Evolutionary conservation across 164 flowering plant genomes (phyloP), one percentile per base, ranked within the genome.

Genomic region (Dillenia turbinata): DNA sequence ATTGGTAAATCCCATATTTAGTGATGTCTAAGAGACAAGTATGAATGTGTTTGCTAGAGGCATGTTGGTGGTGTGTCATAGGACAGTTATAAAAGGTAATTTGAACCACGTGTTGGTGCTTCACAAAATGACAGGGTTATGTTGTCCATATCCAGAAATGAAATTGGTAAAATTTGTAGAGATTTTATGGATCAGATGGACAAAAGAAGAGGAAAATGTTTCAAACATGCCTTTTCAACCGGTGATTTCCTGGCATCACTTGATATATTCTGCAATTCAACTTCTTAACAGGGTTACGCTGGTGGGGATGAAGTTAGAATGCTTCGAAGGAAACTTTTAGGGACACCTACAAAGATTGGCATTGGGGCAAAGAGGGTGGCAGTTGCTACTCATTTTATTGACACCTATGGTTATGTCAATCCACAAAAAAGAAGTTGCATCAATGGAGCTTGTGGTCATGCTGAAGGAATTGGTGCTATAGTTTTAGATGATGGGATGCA

Each of bases 401-500:
- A 77, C 50, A 77, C 60, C 60, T 77, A 82, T 64, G 95, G 91
- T 56, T 77, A 73, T 56, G 15, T 69, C 17, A 73, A 77, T 75
- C 67, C 51, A 59, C 50, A 54, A 57, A 40, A 47, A 50, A 46
- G 26, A 43, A 13, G n/a, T 45, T 62, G 33, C 46, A 63, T 15
- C n/a, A 61, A 68, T 43, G 57, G 59, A 12, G 64, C 40, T 57
- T 44, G 26, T 26, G 24, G 60, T 46, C 66, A 61, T 16, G 45
- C 66, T 7, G 73, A 69, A 24, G 66, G 68, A 68, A 82, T 93
- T 63, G 88, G 83, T 58, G 83, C 57, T 71, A 89, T 75, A 26
- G 81, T 93, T 61, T 75, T 93, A 16, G 98, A 93, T 77, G 98
- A 93, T 76, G 98, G 97, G 54, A 87, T 90, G 97, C 97, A 90